A percentile compares a stretch with the other conserved stretches of the same genome.
phyloP scores from a whole-genome alignment of 23 red algal species.

The Cyanidioschyzon merolae region DNA sequence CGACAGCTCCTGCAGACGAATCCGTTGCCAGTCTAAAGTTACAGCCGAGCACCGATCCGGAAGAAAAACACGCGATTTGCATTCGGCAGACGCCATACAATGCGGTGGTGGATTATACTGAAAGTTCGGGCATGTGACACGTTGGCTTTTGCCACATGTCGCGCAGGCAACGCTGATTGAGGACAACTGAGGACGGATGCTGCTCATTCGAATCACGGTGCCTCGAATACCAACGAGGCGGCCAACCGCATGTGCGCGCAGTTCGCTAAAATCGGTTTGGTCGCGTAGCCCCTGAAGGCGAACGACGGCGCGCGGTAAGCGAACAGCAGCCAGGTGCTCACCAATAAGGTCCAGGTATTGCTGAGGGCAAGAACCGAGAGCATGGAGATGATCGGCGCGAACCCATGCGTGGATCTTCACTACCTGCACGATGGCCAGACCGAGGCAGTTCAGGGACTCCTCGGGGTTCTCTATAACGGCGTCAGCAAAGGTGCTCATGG shows the following conservation, averaged over 20 bases:
- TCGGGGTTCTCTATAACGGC: constrained; percentile 1
- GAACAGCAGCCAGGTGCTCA: not conserved
- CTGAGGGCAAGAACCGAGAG: not conserved
- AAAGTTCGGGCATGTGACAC: constrained; percentile 52
- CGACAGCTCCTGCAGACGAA: constrained; percentile 80
- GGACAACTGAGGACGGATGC: constrained; percentile 57
- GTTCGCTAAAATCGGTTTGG: constrained; percentile 34
- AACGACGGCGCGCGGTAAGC: constrained; percentile 31
- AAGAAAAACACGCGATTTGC: constrained; percentile 51
- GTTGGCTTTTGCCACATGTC: constrained; percentile 36
- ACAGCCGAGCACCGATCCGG: constrained; percentile 47
- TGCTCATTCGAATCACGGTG: constrained; percentile 71
- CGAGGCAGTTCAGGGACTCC: constrained; percentile 7
- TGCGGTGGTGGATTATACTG: constrained; percentile 40
- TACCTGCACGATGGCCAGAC: constrained; percentile 6
- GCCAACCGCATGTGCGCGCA: constrained; percentile 46
- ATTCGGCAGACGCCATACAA: constrained; percentile 35
- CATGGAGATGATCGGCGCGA: not conserved
- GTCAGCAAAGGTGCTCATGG: not conserved
- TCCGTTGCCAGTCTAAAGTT: constrained; percentile 85
- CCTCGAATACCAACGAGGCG: constrained; percentile 54
- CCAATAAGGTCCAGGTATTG: not conserved
- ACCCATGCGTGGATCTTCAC: not conserved
- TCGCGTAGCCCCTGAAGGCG: constrained; percentile 49
- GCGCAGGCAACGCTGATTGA: constrained; percentile 78